A percentile compares a stretch with the other conserved stretches of the same genome.
Evolutionary conservation across 257 asterid species (phyloP).

Genomic region (Salvia miltiorrhiza): DNA sequence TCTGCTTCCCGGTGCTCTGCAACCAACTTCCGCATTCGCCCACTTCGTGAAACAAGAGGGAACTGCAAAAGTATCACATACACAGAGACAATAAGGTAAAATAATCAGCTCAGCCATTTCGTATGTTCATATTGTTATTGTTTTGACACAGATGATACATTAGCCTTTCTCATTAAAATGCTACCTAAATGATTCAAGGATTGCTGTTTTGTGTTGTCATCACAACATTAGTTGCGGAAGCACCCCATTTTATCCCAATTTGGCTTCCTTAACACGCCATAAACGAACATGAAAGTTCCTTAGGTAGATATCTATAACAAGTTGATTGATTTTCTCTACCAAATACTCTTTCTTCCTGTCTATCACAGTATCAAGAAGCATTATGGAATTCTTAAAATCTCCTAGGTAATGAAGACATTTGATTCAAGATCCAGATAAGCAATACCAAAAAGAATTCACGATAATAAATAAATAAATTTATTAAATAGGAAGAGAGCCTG

Average conservation of each 20-base stretch:
- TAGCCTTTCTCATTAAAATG: too few species aligned
- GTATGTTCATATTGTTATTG: too few species aligned
- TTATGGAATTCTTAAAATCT: not conserved
- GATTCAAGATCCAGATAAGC: not conserved
- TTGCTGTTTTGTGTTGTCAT: too few species aligned
- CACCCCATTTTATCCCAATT: not conserved
- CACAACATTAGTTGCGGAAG: not conserved
- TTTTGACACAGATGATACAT: not conserved
- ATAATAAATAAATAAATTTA: not conserved
- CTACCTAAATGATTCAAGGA: too few species aligned
- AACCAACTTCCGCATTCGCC: slow-evolving; percentile 72
- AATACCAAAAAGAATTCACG: not conserved
- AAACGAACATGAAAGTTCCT: too few species aligned
- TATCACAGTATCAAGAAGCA: not conserved
- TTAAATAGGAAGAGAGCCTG: too few species aligned
- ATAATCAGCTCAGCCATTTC: too few species aligned
- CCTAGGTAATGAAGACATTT: not conserved
- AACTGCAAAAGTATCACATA: slow-evolving; percentile 50
- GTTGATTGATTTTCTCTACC: too few species aligned
- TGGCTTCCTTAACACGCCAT: too few species aligned
- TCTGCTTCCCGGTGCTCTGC: slow-evolving; percentile 77
- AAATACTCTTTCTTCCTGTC: too few species aligned
- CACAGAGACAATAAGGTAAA: too few species aligned
- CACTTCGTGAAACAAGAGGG: slow-evolving; percentile 93
- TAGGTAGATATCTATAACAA: too few species aligned